A percentile compares a stretch with the other conserved stretches of the same genome.
phyloP scores from a whole-genome alignment of 2,329 filamentous ascomycete species.

The Pseudopyrenochaeta lycopersici region DNA sequence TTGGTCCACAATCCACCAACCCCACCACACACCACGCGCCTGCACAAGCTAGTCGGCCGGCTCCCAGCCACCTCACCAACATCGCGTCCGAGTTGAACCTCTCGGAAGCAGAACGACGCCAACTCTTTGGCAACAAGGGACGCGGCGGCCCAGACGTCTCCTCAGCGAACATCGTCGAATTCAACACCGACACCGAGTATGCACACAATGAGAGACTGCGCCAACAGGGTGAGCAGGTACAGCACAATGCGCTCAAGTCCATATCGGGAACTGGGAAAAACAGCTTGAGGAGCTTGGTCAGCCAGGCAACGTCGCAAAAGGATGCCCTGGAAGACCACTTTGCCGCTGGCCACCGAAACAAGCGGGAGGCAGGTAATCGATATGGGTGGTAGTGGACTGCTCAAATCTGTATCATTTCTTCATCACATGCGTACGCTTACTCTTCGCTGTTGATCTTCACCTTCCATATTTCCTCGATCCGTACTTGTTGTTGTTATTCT shows the following conservation, averaged over 20 bases:
- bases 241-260: conserved; percentile 82
- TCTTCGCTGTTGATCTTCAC: no score
- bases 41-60: conserved; percentile 13
- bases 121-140: conserved; percentile 80
- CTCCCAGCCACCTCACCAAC: conserved; percentile 68
- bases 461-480: no score
- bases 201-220: conserved; percentile 81
- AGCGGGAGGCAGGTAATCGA: conserved; percentile 79
- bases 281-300: conserved; percentile 86
- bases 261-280: conserved; percentile 86
- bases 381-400: conserved; percentile 78
- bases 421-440: no score
- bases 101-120: conserved; percentile 77
- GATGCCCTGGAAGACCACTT: conserved; percentile 94
- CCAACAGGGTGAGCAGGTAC: conserved; percentile 71
- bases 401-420: no score
- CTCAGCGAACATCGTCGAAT: conserved; percentile 77
- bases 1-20: conserved; percentile 8
- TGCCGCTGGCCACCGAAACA: conserved; percentile 79
- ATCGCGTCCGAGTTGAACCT: conserved; percentile 83
- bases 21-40: conserved; percentile 16
- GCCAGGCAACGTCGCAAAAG: conserved; percentile 80
- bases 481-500: no score
- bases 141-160: conserved; percentile 54
- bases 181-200: conserved; percentile 91